Conservation (phyloP, 2,329 filamentous ascomycete species). For the Chaetomium sp. region DNA sequence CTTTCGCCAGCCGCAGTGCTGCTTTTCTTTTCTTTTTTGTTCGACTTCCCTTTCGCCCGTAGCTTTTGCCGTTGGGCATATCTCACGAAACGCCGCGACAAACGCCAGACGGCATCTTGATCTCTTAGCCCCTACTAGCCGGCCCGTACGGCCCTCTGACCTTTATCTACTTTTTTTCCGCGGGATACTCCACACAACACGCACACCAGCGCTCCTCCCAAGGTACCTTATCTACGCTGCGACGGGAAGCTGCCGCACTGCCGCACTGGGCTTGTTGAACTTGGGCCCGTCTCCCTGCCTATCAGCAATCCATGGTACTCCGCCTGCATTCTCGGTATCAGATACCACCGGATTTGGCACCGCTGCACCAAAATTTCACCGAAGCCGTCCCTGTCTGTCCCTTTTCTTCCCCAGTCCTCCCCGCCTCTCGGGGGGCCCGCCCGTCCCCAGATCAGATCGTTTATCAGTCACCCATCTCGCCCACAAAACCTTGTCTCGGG, state of each 20-base stretch:
- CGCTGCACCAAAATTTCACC: constrained; percentile 22
- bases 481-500: not conserved
- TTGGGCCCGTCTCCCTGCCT: constrained; percentile 17
- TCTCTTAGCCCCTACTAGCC: too few relatives aligned
- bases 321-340: constrained; percentile 21
- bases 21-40: constrained; percentile 3
- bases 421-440: constrained; percentile 7
- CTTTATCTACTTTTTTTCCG: not conserved
- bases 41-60: not conserved
- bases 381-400: constrained; percentile 15
- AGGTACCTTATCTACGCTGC: constrained; percentile 19
- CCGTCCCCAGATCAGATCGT: constrained; percentile 3
- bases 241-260: constrained; percentile 18
- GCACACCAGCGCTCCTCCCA: not conserved
- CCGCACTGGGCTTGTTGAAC: constrained; percentile 12
- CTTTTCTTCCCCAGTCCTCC: constrained; percentile 9
- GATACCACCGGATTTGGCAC: constrained; percentile 21
- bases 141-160: too few relatives aligned
- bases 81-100: too few relatives aligned
- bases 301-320: constrained; percentile 14
- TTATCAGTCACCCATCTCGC: constrained; percentile 20
- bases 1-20: constrained; percentile 6
- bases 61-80: not conserved
- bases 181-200: not conserved
- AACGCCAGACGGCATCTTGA: too few relatives aligned